Percentiles rank a stretch among this genome's conserved stretches.
phyloP scores from a whole-genome alignment of 1,284 basidiomycete genomes.

The Tilletia setariae region DNA sequence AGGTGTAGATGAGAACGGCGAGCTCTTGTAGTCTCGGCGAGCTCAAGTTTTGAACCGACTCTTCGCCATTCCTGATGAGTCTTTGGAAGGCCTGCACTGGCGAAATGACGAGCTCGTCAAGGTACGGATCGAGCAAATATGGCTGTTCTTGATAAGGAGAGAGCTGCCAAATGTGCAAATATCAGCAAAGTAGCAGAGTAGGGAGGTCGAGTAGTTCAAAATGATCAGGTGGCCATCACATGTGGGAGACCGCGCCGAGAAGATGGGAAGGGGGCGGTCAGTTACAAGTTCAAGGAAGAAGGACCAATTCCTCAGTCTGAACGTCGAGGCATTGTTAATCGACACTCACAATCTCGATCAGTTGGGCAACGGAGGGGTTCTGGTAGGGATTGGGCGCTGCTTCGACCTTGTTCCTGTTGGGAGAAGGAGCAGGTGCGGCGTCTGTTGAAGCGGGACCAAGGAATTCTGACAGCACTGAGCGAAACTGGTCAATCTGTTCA shows the following conservation, averaged over 20 bases:
- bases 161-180: slow-evolving; percentile 61
- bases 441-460: not conserved
- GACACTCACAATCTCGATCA: not conserved
- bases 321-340: no score
- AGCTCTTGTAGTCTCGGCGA: slow-evolving; percentile 59
- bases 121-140: slow-evolving; percentile 88
- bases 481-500: slow-evolving; percentile 5
- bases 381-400: slow-evolving; percentile 1
- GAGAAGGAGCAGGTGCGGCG: no score
- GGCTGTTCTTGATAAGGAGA: slow-evolving; percentile 83
- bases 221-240: no score
- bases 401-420: no score
- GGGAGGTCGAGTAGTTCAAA: no score
- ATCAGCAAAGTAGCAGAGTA: not conserved
- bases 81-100: slow-evolving; percentile 60
- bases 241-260: no score
- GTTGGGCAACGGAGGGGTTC: not conserved
- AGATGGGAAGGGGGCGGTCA: not conserved
- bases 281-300: no score
- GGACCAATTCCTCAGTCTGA: no score
- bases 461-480: not conserved
- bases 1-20: slow-evolving; percentile 71
- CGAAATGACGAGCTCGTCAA: slow-evolving; percentile 78
- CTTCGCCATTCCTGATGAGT: slow-evolving; percentile 22
- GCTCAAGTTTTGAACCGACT: not conserved